Conservation (phyloP, 495 filamentous ascomycete species). For the Delitschia confertaspora region DNA sequence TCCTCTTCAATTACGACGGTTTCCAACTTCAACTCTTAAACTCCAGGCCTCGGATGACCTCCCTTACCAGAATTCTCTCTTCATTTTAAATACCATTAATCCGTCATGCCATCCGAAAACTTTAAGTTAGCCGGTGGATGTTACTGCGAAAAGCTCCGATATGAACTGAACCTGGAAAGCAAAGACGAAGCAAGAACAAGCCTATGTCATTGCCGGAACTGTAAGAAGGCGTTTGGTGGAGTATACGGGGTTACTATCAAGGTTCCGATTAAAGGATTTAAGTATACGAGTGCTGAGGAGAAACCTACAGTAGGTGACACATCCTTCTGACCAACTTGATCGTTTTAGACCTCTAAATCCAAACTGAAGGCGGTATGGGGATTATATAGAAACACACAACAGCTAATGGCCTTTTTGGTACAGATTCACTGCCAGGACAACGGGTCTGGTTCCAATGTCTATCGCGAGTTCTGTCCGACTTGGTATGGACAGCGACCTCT, state of each 20-base stretch:
- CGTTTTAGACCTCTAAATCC: too few relatives aligned
- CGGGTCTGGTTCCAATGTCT: slow-evolving; percentile 44
- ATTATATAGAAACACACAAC: too few relatives aligned
- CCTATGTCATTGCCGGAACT: slow-evolving; percentile 58
- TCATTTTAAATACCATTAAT: background rate
- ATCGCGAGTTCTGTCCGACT: slow-evolving; percentile 55
- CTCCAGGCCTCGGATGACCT: too few relatives aligned
- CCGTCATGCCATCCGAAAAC: background rate
- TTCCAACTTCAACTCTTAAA: too few relatives aligned
- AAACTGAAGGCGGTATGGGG: too few relatives aligned
- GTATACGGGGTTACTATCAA: slow-evolving; percentile 59
- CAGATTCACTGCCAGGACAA: slow-evolving; percentile 46
- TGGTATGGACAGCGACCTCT: too few relatives aligned
- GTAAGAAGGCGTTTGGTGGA: slow-evolving; percentile 57
- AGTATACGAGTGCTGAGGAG: slow-evolving; percentile 23
- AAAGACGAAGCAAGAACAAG: slow-evolving; percentile 53
- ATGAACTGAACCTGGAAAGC: slow-evolving; percentile 40
- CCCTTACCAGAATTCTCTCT: background rate
- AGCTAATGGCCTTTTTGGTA: background rate
- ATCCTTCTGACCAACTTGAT: too few relatives aligned
- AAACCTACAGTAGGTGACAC: slow-evolving; percentile 34
- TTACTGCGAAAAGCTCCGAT: slow-evolving; percentile 42
- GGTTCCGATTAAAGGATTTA: slow-evolving; percentile 38
- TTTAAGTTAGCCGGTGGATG: slow-evolving; percentile 39
- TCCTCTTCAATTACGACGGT: too few relatives aligned